Conservation (phyloP, 257 asterid species). For the Solanum lignicaule region DNA sequence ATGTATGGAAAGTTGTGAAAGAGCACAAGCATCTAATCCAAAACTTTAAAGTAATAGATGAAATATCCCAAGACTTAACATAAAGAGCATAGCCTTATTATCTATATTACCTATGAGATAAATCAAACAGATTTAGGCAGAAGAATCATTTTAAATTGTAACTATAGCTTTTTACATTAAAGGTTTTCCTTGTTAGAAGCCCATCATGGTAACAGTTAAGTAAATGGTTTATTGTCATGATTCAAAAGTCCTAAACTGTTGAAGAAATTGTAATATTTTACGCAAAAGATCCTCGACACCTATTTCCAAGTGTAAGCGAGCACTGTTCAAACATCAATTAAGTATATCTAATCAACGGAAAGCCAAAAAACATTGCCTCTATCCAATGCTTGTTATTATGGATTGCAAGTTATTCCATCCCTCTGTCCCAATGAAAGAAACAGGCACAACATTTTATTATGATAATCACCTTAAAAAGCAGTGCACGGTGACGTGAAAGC, state of each 20-base stretch:
- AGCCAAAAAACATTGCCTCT: neutral
- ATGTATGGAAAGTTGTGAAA: neutral
- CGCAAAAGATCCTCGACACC: neutral
- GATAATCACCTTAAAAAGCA: constrained; percentile 82
- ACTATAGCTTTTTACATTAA: neutral
- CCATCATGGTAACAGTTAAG: neutral
- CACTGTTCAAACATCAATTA: neutral
- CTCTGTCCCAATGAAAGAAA: neutral
- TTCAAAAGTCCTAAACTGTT: neutral
- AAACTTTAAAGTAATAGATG: neutral
- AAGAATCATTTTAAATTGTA: neutral
- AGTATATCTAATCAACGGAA: neutral
- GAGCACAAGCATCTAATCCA: neutral
- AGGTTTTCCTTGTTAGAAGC: neutral
- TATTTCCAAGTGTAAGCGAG: neutral
- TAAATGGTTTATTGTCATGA: neutral
- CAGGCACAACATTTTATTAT: neutral
- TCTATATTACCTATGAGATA: neutral
- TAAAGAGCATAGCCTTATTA: neutral
- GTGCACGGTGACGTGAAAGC: constrained; percentile 92
- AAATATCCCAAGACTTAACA: neutral
- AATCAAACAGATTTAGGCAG: neutral
- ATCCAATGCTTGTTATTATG: neutral
- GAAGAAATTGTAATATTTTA: neutral
- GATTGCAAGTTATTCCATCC: neutral